Evolutionary conservation across 2,329 filamentous ascomycete species (phyloP).

Genomic region (Monosporascus sp.): DNA sequence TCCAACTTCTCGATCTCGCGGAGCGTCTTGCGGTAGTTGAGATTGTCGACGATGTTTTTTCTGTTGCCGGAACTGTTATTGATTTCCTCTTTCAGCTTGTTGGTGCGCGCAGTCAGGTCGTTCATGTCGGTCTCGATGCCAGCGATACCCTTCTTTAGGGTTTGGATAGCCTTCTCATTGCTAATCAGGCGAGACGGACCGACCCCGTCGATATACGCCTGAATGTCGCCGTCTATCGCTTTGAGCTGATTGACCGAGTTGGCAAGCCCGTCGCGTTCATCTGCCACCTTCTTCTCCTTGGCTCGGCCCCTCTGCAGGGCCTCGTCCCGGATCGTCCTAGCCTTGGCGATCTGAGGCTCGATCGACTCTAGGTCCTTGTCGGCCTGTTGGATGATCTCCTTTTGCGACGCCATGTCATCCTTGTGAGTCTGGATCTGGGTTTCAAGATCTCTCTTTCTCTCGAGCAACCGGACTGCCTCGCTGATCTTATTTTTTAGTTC

Average conservation of each 20-base stretch:
- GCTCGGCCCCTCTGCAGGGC: slow-evolving; percentile 64
- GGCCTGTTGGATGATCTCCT: slow-evolving; percentile 61
- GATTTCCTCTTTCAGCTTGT: slow-evolving; percentile 71
- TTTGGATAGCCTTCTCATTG: slow-evolving; percentile 61
- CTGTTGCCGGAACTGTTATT: slow-evolving; percentile 77
- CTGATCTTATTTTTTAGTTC: slow-evolving; percentile 70
- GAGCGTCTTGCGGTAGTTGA: slow-evolving; percentile 74
- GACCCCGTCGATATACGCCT: slow-evolving; percentile 69
- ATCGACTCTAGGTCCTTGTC: slow-evolving; percentile 72
- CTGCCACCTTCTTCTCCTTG: slow-evolving; percentile 66
- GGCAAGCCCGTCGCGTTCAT: slow-evolving; percentile 65
- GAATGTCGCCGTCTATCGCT: slow-evolving; percentile 71
- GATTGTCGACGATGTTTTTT: slow-evolving; percentile 82
- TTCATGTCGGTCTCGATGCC: slow-evolving; percentile 63
- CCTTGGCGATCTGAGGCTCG: slow-evolving; percentile 69
- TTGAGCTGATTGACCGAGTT: slow-evolving; percentile 73
- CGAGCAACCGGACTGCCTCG: slow-evolving; percentile 66
- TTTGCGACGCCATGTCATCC: slow-evolving; percentile 61
- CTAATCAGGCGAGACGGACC: slow-evolving; percentile 66
- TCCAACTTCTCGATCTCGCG: slow-evolving; percentile 63
- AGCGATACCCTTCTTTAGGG: slow-evolving; percentile 60
- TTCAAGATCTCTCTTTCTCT: slow-evolving; percentile 70
- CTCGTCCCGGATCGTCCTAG: slow-evolving; percentile 72
- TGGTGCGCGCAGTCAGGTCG: slow-evolving; percentile 63
- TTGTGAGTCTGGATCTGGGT: slow-evolving; percentile 70